Evolutionary conservation across 345 rosid species (phyloP).

Genomic region (Lepidium didymum): DNA sequence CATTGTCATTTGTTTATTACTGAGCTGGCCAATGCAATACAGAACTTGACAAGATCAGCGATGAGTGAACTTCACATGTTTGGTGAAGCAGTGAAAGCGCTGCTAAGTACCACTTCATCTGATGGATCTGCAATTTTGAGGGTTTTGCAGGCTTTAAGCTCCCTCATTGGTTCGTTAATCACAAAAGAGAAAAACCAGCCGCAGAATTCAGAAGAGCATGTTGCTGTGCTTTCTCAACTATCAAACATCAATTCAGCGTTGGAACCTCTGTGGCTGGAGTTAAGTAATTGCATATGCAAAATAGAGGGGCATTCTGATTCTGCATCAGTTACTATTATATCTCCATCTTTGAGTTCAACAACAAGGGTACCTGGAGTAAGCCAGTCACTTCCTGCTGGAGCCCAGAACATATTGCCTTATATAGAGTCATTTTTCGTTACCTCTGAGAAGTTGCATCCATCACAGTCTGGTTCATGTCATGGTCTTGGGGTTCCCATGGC

Average conservation of each 20-base stretch:
- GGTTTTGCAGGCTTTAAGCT: constrained; percentile 83
- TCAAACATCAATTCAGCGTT: constrained; percentile 60
- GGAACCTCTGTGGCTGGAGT: constrained; percentile 89
- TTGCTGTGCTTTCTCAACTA: constrained; percentile 58
- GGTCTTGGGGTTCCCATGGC: constrained; percentile 42
- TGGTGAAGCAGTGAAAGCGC: constrained; percentile 78
- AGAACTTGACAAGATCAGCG: constrained; percentile 64
- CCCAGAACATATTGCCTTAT: constrained; percentile 93
- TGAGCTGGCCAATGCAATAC: constrained; percentile 74
- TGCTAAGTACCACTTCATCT: constrained; percentile 62
- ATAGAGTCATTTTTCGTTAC: constrained; percentile 90
- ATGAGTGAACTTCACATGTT: constrained; percentile 69
- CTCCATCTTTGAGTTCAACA: constrained; percentile 42
- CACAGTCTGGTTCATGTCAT: constrained; percentile 58
- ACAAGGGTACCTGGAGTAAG: constrained; percentile 49
- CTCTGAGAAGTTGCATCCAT: constrained; percentile 81
- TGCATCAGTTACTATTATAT: constrained; percentile 17
- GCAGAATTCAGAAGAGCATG: constrained; percentile 44
- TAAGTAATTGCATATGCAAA: constrained; percentile 87
- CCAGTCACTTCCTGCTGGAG: constrained; percentile 89
- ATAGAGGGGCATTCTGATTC: constrained; percentile 82
- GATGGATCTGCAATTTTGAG: constrained; percentile 93
- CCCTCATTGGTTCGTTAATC: constrained; percentile 51
- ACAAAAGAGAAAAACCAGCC: constrained; percentile 52
- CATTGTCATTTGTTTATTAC: constrained; percentile 77